A percentile compares a stretch with the other conserved stretches of the same genome.
phyloP scores from a whole-genome alignment of 495 filamentous ascomycete species.

The Jackrogersella minutella region DNA sequence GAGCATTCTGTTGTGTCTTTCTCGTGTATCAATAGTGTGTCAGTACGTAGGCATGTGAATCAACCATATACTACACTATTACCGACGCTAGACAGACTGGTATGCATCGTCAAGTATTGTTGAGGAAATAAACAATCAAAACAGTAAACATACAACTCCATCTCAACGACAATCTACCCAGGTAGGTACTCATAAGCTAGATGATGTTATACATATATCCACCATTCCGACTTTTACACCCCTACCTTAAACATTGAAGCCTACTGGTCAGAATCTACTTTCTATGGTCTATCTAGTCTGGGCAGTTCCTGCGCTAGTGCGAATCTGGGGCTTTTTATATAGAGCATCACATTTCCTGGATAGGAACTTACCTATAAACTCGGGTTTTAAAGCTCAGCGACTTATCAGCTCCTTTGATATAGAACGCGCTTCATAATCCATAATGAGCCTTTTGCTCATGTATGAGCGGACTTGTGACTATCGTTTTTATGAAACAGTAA shows the following conservation, averaged over 20 bases:
- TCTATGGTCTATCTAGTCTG: conserved; percentile 7
- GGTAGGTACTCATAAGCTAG: neutral
- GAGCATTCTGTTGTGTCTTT: conserved; percentile 29
- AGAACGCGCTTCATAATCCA: neutral
- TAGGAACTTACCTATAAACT: neutral
- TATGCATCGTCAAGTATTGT: neutral
- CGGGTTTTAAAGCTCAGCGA: neutral
- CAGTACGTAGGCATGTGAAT: conserved; percentile 27
- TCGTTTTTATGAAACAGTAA: too few relatives aligned
- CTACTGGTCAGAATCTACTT: neutral
- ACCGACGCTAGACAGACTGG: neutral
- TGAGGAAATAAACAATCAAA: conserved; percentile 8
- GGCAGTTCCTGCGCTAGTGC: conserved; percentile 36
- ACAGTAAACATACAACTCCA: neutral
- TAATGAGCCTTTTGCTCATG: neutral
- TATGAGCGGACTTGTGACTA: too few relatives aligned
- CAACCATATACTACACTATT: conserved; percentile 10
- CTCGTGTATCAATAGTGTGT: conserved; percentile 7
- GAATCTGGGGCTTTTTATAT: conserved; percentile 24
- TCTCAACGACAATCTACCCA: neutral
- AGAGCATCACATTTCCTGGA: conserved; percentile 12
- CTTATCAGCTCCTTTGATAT: neutral
- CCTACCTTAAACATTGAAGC: neutral
- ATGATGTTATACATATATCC: neutral
- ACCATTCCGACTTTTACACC: conserved; percentile 1